Evolutionary conservation across 148 eudicot genomes (phyloP), one percentile per base, ranked within the genome.

Genomic region (Polygonum aviculare): DNA sequence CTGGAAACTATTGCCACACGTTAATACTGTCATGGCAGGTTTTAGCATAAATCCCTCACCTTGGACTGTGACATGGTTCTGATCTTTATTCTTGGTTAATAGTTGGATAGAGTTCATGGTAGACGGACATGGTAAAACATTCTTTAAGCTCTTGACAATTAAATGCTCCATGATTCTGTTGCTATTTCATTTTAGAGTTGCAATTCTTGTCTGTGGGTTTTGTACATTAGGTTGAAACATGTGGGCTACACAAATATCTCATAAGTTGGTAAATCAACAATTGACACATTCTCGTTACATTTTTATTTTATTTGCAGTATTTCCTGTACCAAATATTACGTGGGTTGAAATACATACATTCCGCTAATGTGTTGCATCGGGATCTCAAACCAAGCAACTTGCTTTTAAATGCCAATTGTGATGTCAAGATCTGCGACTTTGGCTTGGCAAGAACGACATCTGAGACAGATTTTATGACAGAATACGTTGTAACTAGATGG

Each of bases 401-500:
- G 92, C 98, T 94, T 67, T 86, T 94, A 14, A 89, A 92, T 84
- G 88, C 97, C 26, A 92, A 94, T 71, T 94, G 98, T 76, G 98
- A 94, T 82, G 91, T 94, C 82, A 94, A 94, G 87, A 94, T 94
- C 19, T 94, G 98, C 71, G 98, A 94, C 86, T 94, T 94, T 83
- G 98, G 98, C 72, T 93, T 94, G 69, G 97, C 98, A 77, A 88
- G 98, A 85, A 94, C 97, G 59, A 94, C 94, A 19, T 82, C 91
- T 12, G 98, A 94, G 85, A 84, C 96, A 76, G 98, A 94, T 85
- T 86, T 89, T 45, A 94, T 94, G 98, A 94, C 98, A 12, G 98
- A 94, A 84, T 94, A 94, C 86, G 98, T 94, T 79, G 98, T 94
- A 71, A 94, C 98, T 51, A 86, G 98, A 78, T 94, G 98, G 98